Evolutionary conservation across 208 protist genomes (phyloP).

Genomic region (Wallacemonas rigidus): DNA sequence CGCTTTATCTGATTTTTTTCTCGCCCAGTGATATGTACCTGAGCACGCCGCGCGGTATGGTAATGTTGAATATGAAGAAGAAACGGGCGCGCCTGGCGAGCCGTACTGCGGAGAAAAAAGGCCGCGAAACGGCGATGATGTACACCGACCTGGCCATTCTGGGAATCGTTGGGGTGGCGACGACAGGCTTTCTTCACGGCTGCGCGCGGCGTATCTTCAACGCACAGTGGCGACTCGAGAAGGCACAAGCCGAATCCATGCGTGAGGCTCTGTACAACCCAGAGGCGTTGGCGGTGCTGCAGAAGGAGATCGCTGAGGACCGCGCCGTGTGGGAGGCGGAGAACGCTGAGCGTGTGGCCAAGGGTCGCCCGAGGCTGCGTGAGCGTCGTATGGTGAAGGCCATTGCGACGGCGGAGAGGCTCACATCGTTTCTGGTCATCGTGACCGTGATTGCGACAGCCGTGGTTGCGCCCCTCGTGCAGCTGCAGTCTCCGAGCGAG

Average conservation of each 20-base stretch:
- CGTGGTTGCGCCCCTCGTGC: conserved; percentile 23
- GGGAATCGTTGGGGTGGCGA: conserved; percentile 33
- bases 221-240: conserved; percentile 27
- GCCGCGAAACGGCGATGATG: conserved; percentile 22
- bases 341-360: conserved; percentile 31
- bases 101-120: conserved; percentile 26
- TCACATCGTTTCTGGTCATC: conserved; percentile 53
- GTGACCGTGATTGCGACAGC: conserved; percentile 34
- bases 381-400: conserved; percentile 26
- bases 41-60: conserved; percentile 8
- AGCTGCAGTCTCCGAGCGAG: conserved; percentile 45
- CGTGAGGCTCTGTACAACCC: conserved; percentile 13
- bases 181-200: conserved; percentile 37
- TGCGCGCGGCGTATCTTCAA: conserved; percentile 21
- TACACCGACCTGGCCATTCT: conserved; percentile 56
- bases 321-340: conserved; percentile 31
- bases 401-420: conserved; percentile 39
- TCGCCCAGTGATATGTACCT: conserved; percentile 23
- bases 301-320: conserved; percentile 19
- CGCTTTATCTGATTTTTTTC: conserved; percentile 21
- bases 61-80: conserved; percentile 16
- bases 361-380: conserved; percentile 25
- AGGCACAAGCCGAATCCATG: conserved; percentile 10
- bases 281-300: conserved; percentile 22
- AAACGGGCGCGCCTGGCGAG: conserved; percentile 26